A percentile compares a stretch with the other conserved stretches of the same genome.
Conservation (phyloP, 2,329 filamentous ascomycete species). For the Phyllosticta citribraziliensis region DNA sequence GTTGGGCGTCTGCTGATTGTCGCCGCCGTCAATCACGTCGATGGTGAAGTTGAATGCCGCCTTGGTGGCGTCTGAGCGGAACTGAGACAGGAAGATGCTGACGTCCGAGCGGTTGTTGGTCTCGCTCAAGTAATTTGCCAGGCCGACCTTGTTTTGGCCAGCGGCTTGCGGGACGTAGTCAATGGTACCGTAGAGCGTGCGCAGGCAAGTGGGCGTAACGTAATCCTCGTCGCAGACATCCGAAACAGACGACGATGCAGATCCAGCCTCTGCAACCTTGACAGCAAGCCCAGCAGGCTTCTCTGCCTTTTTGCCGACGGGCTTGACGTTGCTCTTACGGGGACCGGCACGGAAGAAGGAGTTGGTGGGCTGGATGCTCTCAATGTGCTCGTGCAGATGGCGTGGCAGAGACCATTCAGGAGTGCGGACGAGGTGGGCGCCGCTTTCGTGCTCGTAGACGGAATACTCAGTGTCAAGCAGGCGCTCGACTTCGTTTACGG, state of each 20-base stretch:
- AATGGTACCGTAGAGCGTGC: constrained; percentile 33
- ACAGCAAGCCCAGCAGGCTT: not conserved
- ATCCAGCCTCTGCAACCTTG: not conserved
- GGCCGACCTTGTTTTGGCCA: constrained; percentile 37
- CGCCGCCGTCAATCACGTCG: constrained; percentile 11
- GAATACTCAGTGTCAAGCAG: constrained; percentile 42
- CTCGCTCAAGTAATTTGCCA: constrained; percentile 42
- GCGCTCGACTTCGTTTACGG: constrained; percentile 42
- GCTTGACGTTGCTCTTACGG: constrained; percentile 16
- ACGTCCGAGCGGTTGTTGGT: constrained; percentile 29
- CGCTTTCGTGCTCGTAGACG: constrained; percentile 45
- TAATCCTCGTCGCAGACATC: constrained; percentile 27
- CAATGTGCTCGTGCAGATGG: constrained; percentile 49
- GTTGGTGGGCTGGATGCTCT: constrained; percentile 51
- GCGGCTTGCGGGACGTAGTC: constrained; percentile 32
- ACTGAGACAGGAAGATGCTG: constrained; percentile 8
- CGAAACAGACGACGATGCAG: constrained; percentile 9
- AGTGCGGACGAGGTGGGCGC: constrained; percentile 42
- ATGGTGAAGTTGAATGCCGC: constrained; percentile 12
- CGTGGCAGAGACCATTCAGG: constrained; percentile 48
- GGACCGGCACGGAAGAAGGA: constrained; percentile 41
- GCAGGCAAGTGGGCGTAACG: constrained; percentile 33
- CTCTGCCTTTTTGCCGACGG: not conserved
- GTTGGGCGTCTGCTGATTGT: constrained; percentile 9
- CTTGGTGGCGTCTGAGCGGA: constrained; percentile 11